These are phyloP conservation scores for Gypsophila paniculata DNA, from an alignment of 179 eudicot genomes.

Conservation along the genomic window DNA sequence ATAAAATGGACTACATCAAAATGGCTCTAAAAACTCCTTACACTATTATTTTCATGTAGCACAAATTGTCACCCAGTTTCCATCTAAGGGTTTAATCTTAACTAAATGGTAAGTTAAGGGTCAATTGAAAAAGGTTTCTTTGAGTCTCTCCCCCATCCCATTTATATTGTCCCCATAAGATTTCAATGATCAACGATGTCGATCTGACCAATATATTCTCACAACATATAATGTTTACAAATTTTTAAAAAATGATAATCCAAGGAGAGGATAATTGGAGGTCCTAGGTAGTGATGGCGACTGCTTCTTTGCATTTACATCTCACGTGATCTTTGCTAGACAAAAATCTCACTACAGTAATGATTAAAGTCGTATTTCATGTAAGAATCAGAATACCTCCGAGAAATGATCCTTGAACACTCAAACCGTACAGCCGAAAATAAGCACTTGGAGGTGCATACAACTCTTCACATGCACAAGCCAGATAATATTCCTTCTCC, in stretches of 20 bases:
- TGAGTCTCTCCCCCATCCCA: neutral
- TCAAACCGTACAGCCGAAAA: slow-evolving; percentile 71
- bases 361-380: neutral
- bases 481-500: slow-evolving; percentile 92
- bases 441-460: slow-evolving; percentile 97
- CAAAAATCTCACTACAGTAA: neutral
- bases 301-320: neutral
- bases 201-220: too few relatives aligned
- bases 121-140: neutral
- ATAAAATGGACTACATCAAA: neutral
- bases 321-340: neutral
- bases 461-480: slow-evolving; percentile 79
- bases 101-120: neutral
- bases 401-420: slow-evolving; percentile 79
- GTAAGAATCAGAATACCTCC: slow-evolving; percentile 55
- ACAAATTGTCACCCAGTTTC: neutral
- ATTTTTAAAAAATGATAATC: neutral
- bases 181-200: too few relatives aligned
- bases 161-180: too few relatives aligned
- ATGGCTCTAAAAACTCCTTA: neutral
- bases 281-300: neutral
- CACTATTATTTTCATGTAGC: neutral
- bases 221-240: too few relatives aligned
- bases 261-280: neutral
- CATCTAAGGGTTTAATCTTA: neutral